Evolutionary conservation across 2,329 filamentous ascomycete genomes (phyloP).

Genomic region (Colletotrichum orchidophilum): DNA sequence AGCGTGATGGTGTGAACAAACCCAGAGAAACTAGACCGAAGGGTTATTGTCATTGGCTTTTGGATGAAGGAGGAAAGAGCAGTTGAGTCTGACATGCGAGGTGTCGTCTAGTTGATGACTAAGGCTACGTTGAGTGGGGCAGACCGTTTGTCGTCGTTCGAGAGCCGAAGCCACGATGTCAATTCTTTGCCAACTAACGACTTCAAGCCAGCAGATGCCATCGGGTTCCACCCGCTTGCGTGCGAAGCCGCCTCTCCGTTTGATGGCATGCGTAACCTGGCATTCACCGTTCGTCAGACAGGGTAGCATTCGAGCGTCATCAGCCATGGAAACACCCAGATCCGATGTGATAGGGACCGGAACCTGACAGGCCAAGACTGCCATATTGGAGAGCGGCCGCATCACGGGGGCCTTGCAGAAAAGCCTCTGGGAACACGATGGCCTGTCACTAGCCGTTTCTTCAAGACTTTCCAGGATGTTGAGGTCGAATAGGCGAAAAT

Average conservation of each 20-base stretch:
- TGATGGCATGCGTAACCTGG: slow-evolving; percentile 6
- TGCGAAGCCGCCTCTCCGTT: neutral
- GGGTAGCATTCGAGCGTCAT: slow-evolving; percentile 1
- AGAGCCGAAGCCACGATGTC: neutral
- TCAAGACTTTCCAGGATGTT: neutral
- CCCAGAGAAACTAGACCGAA: neutral
- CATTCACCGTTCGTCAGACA: slow-evolving; percentile 14
- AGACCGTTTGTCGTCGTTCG: neutral
- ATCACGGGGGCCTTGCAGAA: neutral
- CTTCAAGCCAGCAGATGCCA: slow-evolving; percentile 1
- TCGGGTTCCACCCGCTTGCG: neutral
- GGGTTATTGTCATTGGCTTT: neutral
- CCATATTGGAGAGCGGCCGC: neutral
- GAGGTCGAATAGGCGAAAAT: neutral
- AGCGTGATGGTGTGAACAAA: neutral
- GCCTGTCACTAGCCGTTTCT: neutral
- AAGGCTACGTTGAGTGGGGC: neutral
- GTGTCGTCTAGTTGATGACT: slow-evolving; percentile 4
- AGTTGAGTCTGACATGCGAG: neutral
- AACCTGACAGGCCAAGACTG: slow-evolving; percentile 2
- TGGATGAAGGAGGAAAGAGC: neutral
- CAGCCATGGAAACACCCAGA: neutral
- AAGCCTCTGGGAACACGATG: neutral
- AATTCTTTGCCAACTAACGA: neutral
- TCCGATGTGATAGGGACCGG: slow-evolving; percentile 21